These are phyloP conservation scores for Rhizophora mangle DNA, from an alignment of 345 rosid species.

Conservation along the genomic window DNA sequence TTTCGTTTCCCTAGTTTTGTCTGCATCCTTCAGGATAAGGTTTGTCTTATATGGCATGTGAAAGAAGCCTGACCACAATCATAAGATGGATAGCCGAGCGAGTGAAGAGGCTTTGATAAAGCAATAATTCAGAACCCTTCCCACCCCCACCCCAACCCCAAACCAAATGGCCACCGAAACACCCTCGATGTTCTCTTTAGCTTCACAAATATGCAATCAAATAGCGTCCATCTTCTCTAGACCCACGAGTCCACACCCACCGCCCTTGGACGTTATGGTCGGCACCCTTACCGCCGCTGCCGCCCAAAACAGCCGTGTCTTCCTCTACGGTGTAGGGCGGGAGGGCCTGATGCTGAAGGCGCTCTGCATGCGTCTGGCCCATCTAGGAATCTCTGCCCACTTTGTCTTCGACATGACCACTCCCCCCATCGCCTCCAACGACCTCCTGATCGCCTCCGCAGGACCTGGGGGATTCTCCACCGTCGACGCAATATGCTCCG, in stretches of 20 bases:
- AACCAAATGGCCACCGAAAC: conserved; percentile 10
- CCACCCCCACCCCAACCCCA: too few relatives aligned
- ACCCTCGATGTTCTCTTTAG: conserved; percentile 29
- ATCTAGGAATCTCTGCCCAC: conserved; percentile 75
- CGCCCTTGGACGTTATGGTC: conserved; percentile 51
- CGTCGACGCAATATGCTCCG: conserved; percentile 71
- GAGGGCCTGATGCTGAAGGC: conserved; percentile 88
- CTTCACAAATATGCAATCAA: conserved; percentile 57
- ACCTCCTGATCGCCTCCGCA: conserved; percentile 76
- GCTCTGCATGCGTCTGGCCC: conserved; percentile 80
- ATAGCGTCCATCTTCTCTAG: conserved; percentile 62
- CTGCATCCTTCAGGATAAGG: too few relatives aligned
- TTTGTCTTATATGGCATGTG: too few relatives aligned
- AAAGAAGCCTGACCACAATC: too few relatives aligned
- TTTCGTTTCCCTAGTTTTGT: too few relatives aligned
- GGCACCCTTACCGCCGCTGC: conserved; percentile 46
- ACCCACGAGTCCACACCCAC: conserved; percentile 43
- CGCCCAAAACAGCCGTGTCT: conserved; percentile 41
- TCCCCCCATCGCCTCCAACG: conserved; percentile 59
- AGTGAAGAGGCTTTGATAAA: too few relatives aligned
- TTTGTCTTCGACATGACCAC: conserved; percentile 79
- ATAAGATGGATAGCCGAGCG: too few relatives aligned
- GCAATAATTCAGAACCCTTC: too few relatives aligned
- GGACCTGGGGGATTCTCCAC: conserved; percentile 86
- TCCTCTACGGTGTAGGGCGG: conserved; percentile 86